Conservation (phyloP, 164 flowering plant genomes). For the Protea cynaroides region DNA sequence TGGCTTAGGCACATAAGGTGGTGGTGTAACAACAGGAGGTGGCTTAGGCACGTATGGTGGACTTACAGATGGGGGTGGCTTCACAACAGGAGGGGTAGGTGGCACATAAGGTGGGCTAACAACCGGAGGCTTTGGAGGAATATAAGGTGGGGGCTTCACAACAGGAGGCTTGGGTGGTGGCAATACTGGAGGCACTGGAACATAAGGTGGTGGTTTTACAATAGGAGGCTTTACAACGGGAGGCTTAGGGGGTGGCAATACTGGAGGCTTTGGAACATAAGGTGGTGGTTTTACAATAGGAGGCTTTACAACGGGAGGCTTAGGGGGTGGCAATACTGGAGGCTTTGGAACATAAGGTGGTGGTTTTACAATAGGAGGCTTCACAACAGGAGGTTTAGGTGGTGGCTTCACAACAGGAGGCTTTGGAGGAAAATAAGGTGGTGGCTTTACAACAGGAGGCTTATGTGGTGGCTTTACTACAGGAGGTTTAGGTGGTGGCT, state of each 20-base stretch:
- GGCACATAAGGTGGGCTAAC: conserved; percentile 12
- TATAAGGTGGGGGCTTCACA: too few species aligned
- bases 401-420: conserved; percentile 10
- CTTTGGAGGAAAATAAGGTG: conserved; percentile 10
- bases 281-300: not conserved
- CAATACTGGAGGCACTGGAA: not conserved
- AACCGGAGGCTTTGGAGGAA: conserved; percentile 4
- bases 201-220: not conserved
- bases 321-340: conserved; percentile 7
- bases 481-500: not conserved
- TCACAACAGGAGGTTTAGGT: too few species aligned
- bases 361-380: conserved; percentile 8
- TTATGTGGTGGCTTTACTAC: not conserved
- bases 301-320: too few species aligned
- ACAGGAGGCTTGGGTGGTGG: conserved; percentile 6
- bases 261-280: not conserved
- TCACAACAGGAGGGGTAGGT: conserved; percentile 6
- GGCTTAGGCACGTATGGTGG: conserved; percentile 8
- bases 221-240: conserved; percentile 6
- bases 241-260: not conserved
- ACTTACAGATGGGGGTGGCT: too few species aligned
- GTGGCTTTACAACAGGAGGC: conserved; percentile 9
- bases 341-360: conserved; percentile 15
- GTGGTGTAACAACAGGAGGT: conserved; percentile 9
- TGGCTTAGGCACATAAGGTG: conserved; percentile 12